These are phyloP conservation scores for Acanthamoeba culbertsoni DNA, from an alignment of 208 protist genomes.

Conservation along the genomic window DNA sequence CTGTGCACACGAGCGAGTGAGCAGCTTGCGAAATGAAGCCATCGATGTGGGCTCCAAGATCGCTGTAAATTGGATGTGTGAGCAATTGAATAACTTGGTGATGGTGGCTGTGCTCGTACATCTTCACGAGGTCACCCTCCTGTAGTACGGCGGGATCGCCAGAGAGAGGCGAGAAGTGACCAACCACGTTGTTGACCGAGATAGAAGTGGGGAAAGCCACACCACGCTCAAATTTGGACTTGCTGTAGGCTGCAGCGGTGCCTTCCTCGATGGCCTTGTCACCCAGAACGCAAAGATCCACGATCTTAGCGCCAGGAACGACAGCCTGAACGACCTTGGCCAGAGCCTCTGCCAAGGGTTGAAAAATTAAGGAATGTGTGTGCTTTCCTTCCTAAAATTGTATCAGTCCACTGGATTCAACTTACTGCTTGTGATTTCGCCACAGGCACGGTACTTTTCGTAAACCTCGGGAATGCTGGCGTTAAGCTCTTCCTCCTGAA, in stretches of 20 bases:
- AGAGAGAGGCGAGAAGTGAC: constrained; percentile 95
- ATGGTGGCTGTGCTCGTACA: no score
- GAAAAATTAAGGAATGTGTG: neutral
- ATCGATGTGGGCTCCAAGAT: constrained; percentile 98
- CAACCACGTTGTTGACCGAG: constrained; percentile 97
- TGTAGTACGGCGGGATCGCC: constrained; percentile 86
- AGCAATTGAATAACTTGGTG: no score
- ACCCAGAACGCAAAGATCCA: constrained; percentile 77
- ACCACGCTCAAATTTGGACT: constrained; percentile 92
- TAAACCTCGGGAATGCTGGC: neutral
- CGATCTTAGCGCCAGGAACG: constrained; percentile 86
- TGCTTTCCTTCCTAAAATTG: neutral
- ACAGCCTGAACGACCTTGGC: constrained; percentile 87
- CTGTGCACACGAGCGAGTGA: constrained; percentile 93
- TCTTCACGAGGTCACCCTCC: constrained; percentile 96
- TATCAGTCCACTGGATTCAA: no score
- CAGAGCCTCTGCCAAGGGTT: constrained; percentile 82
- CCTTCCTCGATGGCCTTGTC: constrained; percentile 77
- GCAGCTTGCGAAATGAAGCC: constrained; percentile 96
- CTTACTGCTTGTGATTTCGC: constrained; percentile 14
- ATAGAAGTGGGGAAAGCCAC: constrained; percentile 99
- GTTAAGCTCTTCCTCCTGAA: constrained; percentile 7
- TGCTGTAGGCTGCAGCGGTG: constrained; percentile 77
- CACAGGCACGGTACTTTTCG: constrained; percentile 4
- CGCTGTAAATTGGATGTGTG: constrained; percentile 83